Evolutionary conservation across 371 early-diverging fungal species (phyloP), one percentile per base, ranked within the genome.

Genomic region (Haplosporangium sp.): DNA sequence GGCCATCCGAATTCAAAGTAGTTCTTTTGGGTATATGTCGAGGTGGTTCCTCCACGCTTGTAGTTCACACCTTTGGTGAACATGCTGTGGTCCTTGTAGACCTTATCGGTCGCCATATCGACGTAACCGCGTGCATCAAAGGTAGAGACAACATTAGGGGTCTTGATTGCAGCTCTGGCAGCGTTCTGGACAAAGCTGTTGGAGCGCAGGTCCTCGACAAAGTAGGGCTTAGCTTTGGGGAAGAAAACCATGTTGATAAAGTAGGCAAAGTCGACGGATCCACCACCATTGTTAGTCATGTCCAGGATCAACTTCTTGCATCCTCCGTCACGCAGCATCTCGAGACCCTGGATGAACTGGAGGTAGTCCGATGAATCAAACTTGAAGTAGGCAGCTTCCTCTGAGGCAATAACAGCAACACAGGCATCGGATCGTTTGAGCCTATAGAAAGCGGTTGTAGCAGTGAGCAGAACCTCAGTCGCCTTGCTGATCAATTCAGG

Each of bases 251-350:
- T n/a, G 55, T 79, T 79, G 63, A 79, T 51, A 53, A 72, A 79
- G 65, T 72, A 72, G 45, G 79, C 79, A 43, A 72, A 79, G 21
- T 79, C 79, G n/a, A 79, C 65, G 13, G 73, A 65, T 37, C 79
- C 79, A 64, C 79, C 79, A 57, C 79, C 80, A 29, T 79, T 79
- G 69, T 79, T 79, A 63, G 80, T 79, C 80, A 79, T 79, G 66
- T 79, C 80, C 47, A 79, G 42, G 53, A 79, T 79, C 59, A 79
- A 18, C 64, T 79, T 79, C 43, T 68, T 73, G 68, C 80, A 79
- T 12, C 80, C 80, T 23, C 65, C 62, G 37, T 57, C 54, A 11
- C 65, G 68, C 40, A 79, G 55, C 18, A n/a, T 51, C 62, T 73
- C 37, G n/a, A 79, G 65, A 23, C 80, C 80, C 55, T 69, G 23